Evolutionary conservation across 83 land plant species (phyloP).

Genomic region (Thuja plicata): DNA sequence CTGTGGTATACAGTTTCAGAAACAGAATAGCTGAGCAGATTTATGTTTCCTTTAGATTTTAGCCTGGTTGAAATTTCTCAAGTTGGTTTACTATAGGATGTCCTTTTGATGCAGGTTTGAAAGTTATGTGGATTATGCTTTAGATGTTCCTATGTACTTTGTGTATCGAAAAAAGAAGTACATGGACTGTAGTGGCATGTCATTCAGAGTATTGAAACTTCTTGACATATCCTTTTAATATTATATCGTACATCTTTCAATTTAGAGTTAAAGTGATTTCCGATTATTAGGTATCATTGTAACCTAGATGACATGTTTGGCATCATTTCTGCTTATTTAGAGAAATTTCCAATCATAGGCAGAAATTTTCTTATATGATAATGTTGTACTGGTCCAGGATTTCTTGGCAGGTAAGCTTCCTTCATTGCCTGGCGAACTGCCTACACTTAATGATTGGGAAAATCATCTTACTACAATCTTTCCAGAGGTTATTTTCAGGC

Average conservation of each 20-base stretch:
- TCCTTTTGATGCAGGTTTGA: conserved; percentile 71
- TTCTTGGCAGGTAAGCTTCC: conserved; percentile 91
- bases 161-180: conserved; percentile 93
- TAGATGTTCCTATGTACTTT: conserved; percentile 99
- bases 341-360: not conserved
- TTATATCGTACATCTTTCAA: not conserved
- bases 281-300: not conserved
- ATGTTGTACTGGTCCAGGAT: conserved; percentile 53
- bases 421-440: conserved; percentile 80
- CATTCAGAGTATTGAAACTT: conserved; percentile 64
- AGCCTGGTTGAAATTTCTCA: not conserved
- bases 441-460: conserved; percentile 94
- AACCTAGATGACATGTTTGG: not conserved
- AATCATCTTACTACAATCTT: conserved; percentile 97
- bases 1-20: not conserved
- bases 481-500: conserved; percentile 71
- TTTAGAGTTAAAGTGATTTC: not conserved
- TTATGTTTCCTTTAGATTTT: not conserved
- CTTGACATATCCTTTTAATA: not conserved
- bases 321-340: not conserved
- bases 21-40: not conserved
- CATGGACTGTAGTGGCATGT: conserved; percentile 89
- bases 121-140: conserved; percentile 94
- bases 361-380: not conserved
- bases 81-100: not conserved